Evolutionary conservation across 495 filamentous ascomycete species (phyloP).

Genomic region (Trichocladium uniseriatum): DNA sequence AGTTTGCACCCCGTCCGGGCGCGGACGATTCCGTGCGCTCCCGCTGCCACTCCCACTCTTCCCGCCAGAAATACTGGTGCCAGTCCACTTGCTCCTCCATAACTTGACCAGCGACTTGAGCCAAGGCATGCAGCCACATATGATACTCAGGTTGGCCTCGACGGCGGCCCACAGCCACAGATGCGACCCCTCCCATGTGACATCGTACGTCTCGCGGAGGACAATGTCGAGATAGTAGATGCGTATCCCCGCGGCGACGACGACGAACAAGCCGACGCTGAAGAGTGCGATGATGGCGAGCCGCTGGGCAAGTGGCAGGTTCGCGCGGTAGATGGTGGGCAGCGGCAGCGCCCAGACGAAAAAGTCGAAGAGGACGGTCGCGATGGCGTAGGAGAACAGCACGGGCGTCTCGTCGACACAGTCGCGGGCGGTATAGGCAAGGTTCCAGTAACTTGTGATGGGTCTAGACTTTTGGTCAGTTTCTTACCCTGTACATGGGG

Average conservation of each 20-base stretch:
- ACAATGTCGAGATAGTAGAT: slow-evolving; percentile 23
- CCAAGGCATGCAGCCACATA: slow-evolving; percentile 33
- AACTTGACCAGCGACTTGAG: slow-evolving; percentile 27
- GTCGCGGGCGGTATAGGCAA: slow-evolving; percentile 1
- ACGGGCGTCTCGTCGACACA: slow-evolving; percentile 24
- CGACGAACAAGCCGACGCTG: slow-evolving; percentile 19
- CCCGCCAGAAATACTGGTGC: too few species aligned
- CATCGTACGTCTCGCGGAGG: slow-evolving; percentile 23
- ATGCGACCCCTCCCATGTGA: slow-evolving; percentile 32
- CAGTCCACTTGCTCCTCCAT: too few species aligned
- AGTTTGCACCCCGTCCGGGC: too few species aligned
- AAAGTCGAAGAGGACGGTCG: slow-evolving; percentile 32
- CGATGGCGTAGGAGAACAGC: slow-evolving; percentile 16
- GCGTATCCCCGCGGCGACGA: slow-evolving; percentile 15
- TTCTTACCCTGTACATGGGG: too few species aligned
- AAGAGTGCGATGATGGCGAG: slow-evolving; percentile 21
- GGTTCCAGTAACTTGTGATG: slow-evolving; percentile 29
- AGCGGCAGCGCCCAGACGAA: slow-evolving; percentile 37
- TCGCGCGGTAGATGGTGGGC: slow-evolving; percentile 24
- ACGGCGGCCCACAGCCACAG: slow-evolving; percentile 35
- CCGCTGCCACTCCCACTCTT: too few species aligned
- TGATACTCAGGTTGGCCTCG: slow-evolving; percentile 34
- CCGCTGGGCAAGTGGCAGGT: slow-evolving; percentile 18
- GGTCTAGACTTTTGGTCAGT: too few species aligned
- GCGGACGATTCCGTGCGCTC: too few species aligned